Conservation (phyloP, 495 filamentous ascomycete species). For the Mycothermus thermophilus region DNA sequence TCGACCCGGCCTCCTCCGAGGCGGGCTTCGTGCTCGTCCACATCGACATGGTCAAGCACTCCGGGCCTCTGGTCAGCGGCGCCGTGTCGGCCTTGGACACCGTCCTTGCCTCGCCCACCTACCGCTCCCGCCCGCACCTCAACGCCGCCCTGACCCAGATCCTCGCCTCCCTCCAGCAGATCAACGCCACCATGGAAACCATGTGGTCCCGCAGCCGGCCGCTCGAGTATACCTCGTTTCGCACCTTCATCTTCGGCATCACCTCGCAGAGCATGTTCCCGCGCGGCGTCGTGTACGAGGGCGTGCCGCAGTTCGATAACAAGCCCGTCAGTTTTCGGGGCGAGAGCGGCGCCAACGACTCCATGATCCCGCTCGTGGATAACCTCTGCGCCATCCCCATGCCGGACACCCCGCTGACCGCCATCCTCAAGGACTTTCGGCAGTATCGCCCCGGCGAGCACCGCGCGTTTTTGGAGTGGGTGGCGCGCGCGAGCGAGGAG, state of each 20-base stretch:
- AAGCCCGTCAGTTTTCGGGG: conserved; percentile 65
- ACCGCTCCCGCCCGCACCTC: conserved; percentile 39
- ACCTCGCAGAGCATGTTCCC: conserved; percentile 85
- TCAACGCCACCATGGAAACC: conserved; percentile 68
- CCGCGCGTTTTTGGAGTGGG: conserved; percentile 63
- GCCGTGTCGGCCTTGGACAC: conserved; percentile 49
- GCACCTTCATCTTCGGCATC: conserved; percentile 91
- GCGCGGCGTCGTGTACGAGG: conserved; percentile 75
- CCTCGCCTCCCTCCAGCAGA: conserved; percentile 47
- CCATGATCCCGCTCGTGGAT: conserved; percentile 73
- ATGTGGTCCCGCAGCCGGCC: conserved; percentile 85
- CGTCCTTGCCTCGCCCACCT: conserved; percentile 13
- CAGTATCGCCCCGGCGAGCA: conserved; percentile 75
- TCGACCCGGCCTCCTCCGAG: conserved; percentile 75
- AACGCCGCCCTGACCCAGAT: conserved; percentile 50
- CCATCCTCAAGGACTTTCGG: conserved; percentile 74
- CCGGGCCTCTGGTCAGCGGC: conserved; percentile 55
- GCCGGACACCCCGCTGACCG: conserved; percentile 71
- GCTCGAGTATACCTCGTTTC: conserved; percentile 62
- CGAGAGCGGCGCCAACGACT: conserved; percentile 82
- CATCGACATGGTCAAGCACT: conserved; percentile 72
- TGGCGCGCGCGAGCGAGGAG: conserved; percentile 41
- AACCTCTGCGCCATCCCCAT: conserved; percentile 67
- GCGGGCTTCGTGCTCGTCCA: conserved; percentile 80
- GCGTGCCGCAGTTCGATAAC: conserved; percentile 55